Percentiles rank a stretch among this genome's conserved stretches.
Conservation (phyloP, 768 basidiomycete species). For the Rossbeevera mucosa region DNA sequence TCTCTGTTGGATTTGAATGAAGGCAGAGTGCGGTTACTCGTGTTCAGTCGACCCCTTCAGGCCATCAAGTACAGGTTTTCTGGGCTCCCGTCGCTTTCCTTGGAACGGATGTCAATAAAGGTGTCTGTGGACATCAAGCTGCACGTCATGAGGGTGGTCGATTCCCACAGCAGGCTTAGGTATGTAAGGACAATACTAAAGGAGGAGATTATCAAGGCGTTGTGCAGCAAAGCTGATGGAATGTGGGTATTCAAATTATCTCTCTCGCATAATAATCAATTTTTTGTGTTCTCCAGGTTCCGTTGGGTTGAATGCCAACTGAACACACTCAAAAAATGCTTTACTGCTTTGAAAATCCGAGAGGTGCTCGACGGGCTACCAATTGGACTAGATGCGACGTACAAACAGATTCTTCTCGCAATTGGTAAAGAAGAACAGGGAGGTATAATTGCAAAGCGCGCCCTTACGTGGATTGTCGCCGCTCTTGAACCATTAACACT, state of each 20-base stretch:
- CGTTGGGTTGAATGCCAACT: background rate
- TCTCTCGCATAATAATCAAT: background rate
- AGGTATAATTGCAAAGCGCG: background rate
- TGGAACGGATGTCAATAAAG: background rate
- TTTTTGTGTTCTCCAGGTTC: background rate
- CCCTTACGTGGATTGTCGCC: background rate
- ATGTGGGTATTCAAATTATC: slow-evolving; percentile 2
- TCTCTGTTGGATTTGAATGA: background rate
- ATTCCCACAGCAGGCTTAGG: slow-evolving; percentile 5
- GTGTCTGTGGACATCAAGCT: slow-evolving; percentile 8
- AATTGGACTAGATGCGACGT: background rate
- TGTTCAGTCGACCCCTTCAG: slow-evolving; percentile 2
- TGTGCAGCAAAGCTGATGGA: slow-evolving; percentile 3
- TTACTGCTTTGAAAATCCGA: background rate
- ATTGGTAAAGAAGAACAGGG: background rate
- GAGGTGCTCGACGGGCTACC: background rate
- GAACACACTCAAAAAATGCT: background rate
- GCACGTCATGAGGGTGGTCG: slow-evolving; percentile 5
- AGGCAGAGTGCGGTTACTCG: slow-evolving; percentile 2
- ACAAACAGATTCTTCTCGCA: background rate
- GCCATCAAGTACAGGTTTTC: slow-evolving; percentile 6
- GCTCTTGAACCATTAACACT: background rate
- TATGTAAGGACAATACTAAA: background rate
- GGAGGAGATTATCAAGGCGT: background rate
- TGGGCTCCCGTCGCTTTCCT: background rate